Evolutionary conservation across 495 filamentous ascomycete species (phyloP), one percentile per base, ranked within the genome.

Genomic region (Penicillium desertorum): DNA sequence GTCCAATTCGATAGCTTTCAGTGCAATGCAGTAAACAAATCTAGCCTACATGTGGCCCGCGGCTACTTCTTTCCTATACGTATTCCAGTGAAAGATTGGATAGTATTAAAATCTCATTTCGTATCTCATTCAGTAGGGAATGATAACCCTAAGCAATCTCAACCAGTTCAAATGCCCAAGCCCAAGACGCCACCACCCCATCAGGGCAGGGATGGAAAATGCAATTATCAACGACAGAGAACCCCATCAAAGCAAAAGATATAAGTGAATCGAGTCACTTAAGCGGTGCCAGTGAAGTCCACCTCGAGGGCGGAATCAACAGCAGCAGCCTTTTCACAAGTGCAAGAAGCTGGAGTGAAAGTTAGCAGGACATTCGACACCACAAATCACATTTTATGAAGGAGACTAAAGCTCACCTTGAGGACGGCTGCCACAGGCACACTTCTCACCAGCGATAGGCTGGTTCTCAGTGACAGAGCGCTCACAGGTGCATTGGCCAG

Each of bases 401-500:
- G 7, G 36, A 8, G 3, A 17, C 34, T n/a, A 37, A 47, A 57
- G 80, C 81, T 72, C 74, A 90, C 86, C 80, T 60, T 82, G 77
- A 39, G 87, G 81, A 57, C 92, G 81, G 63, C 85, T 76, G 32
- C 92, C 92, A 71, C 92, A 96, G 20, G 84, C 77, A 70, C 92
- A 97, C 19, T 85, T 77, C 9, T 76, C 69, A 20, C 84, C 84
- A 10, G 75, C 59, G 14, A 83, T 75, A 32, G 76, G 67, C 54
- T 70, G 53, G 75, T 96, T 96, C 84, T 96, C 92, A 19, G 73
- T 76, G 4, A 71, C 66, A 5, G 90, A 79, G 54, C 90, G 83
- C 55, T 90, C 86, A 69, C 91, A 96, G 43, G 85, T 96, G 74
- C 92, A 96, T 65, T 87, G 71, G 58, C 89, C 89, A 67, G 85